Conservation (phyloP, 164 flowering plant genomes). For the Warburgia ugandensis region DNA sequence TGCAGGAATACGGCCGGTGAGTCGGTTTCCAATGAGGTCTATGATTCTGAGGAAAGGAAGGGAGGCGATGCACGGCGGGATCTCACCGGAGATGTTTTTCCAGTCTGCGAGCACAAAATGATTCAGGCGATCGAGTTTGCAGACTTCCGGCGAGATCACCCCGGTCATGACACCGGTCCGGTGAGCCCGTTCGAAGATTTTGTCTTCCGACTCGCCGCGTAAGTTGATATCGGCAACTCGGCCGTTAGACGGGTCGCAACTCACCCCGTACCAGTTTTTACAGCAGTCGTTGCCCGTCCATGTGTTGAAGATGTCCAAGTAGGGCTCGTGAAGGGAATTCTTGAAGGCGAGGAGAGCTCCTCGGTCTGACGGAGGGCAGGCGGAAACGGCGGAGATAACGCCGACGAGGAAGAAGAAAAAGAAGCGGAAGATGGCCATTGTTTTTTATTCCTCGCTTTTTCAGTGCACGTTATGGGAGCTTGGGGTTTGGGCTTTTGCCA, state of each 20-base stretch:
- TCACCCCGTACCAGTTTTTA: constrained; percentile 71
- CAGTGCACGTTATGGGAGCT: no score
- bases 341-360: constrained; percentile 61
- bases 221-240: constrained; percentile 75
- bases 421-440: no score
- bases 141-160: constrained; percentile 58
- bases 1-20: constrained; percentile 60
- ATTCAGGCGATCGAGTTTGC: constrained; percentile 56
- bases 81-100: constrained; percentile 57
- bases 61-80: constrained; percentile 54
- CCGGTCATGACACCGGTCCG: constrained; percentile 87
- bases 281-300: constrained; percentile 89
- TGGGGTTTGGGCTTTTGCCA: no score
- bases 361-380: constrained; percentile 64
- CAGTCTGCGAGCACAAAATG: constrained; percentile 54
- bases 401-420: no score
- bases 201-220: constrained; percentile 87
- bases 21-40: constrained; percentile 62
- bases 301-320: constrained; percentile 65
- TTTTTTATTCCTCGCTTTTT: no score
- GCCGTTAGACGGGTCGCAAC: constrained; percentile 53
- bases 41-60: constrained; percentile 52
- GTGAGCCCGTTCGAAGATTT: constrained; percentile 45
- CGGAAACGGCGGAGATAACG: no score
- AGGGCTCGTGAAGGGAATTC: constrained; percentile 49